Evolutionary conservation across 164 flowering plant genomes (phyloP).

Genomic region (Stephania cephalantha): DNA sequence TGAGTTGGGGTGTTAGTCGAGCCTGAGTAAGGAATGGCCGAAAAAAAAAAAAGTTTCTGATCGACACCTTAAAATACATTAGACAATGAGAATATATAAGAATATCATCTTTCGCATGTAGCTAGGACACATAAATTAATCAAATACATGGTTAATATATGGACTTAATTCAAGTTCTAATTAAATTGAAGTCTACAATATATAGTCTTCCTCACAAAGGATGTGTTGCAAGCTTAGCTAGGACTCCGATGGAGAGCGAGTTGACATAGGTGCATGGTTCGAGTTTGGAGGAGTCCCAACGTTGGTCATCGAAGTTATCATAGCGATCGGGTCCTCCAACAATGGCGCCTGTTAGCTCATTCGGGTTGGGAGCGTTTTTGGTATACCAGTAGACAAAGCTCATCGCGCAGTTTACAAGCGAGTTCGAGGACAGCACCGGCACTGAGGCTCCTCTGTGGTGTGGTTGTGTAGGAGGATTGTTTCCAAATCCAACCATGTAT

Average conservation of each 20-base stretch:
- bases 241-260: slow-evolving; percentile 45
- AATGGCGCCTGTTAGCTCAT: slow-evolving; percentile 89
- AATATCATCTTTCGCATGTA: too few relatives aligned
- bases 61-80: too few relatives aligned
- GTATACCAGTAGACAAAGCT: slow-evolving; percentile 53
- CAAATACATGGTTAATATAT: too few relatives aligned
- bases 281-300: slow-evolving; percentile 41
- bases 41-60: too few relatives aligned
- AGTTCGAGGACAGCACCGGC: slow-evolving; percentile 19
- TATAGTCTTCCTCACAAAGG: neutral
- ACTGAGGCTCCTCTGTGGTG: slow-evolving; percentile 93
- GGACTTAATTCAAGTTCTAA: too few relatives aligned
- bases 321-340: slow-evolving; percentile 79
- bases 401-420: slow-evolving; percentile 46
- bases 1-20: too few relatives aligned
- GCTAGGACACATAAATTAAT: too few relatives aligned
- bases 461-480: slow-evolving; percentile 57
- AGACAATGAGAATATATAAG: too few relatives aligned
- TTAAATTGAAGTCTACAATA: too few relatives aligned
- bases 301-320: slow-evolving; percentile 59
- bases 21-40: too few relatives aligned
- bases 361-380: slow-evolving; percentile 45
- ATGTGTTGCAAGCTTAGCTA: slow-evolving; percentile 33
- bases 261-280: slow-evolving; percentile 80
- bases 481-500: slow-evolving; percentile 91